These are phyloP conservation scores for Coemansia sp. DNA, from an alignment of 192 early-diverging fungal genomes.

Conservation along the genomic window DNA sequence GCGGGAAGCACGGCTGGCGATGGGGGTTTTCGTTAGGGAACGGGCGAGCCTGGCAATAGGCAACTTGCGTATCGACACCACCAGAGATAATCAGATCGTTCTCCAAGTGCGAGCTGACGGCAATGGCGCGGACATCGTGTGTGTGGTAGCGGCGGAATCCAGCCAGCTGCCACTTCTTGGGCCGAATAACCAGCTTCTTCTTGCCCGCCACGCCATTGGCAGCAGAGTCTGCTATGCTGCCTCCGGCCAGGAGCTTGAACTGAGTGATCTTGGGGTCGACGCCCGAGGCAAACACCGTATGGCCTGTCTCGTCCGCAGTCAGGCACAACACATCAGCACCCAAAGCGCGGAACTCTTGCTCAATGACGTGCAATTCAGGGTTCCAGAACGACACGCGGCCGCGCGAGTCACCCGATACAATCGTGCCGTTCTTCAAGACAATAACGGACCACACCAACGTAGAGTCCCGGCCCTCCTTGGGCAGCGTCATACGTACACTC, in stretches of 20 bases:
- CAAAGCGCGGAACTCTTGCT: constrained; percentile 72
- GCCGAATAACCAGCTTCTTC: neutral
- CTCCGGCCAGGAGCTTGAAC: constrained; percentile 55
- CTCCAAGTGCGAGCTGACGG: constrained; percentile 67
- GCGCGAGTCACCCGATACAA: constrained; percentile 88
- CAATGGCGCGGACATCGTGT: constrained; percentile 90
- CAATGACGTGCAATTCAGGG: constrained; percentile 61
- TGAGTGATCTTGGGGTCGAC: constrained; percentile 86
- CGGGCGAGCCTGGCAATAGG: constrained; percentile 57
- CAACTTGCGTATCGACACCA: constrained; percentile 75
- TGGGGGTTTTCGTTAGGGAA: constrained; percentile 65
- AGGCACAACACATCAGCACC: constrained; percentile 89
- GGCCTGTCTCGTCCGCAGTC: constrained; percentile 61
- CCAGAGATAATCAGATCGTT: constrained; percentile 79
- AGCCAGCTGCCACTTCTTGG: constrained; percentile 72
- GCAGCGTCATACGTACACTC: constrained; percentile 73
- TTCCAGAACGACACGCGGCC: constrained; percentile 93
- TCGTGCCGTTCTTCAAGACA: constrained; percentile 65
- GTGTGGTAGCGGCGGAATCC: constrained; percentile 88
- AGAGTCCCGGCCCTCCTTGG: constrained; percentile 63
- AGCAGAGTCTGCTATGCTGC: constrained; percentile 17
- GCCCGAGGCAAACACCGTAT: constrained; percentile 80
- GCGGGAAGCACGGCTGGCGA: constrained; percentile 65
- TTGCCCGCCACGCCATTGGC: constrained; percentile 2
- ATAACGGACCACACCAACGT: constrained; percentile 90